Evolutionary conservation across 2,329 filamentous ascomycete genomes (phyloP), one percentile per base, ranked within the genome.

Genomic region (Drechslerella coelobrocha): DNA sequence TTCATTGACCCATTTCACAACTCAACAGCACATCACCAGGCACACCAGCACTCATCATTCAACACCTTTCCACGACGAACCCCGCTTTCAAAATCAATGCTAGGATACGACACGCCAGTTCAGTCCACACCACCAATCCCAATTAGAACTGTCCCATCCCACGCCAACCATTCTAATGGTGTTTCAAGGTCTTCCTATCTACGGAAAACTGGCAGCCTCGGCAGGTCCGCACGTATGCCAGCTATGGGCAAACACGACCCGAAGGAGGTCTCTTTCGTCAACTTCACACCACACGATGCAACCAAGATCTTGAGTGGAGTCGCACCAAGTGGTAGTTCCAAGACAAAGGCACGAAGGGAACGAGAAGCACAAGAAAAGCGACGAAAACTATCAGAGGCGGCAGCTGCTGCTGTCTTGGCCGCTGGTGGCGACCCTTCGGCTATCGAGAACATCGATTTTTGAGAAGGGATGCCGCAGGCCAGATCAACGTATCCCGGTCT

Each of bases 271-370:
- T 84, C 83, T 9, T 97, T 97, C 77, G 90, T 96, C 73, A 97
- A 97, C 79, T 96, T 90, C 79, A 97, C 92, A 0, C 88, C 91
- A 0, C 82, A 84, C 53, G 92, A 99, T 78, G 88, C 87, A 75
- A 82, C 84, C 12, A 86, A 89, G 77, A 88, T 99, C 45, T 85
- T 99, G 79, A 91, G 86, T 6, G 93, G 92, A 3, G 94, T 99
- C 10, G 94, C 94, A 48, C 93, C 93, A 0, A 92, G 89, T 73
- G 94, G 94, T 8, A 92, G 88, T 75, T 90, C 86, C 74, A 97
- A 97, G 84, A 97, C 94, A 7, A 97, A 97, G 78, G 91, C 91
- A n/a, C 82, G 92, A 61, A 82, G 94, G 54, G 93, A 97, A 79
- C 89, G 91, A 78, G 93, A 97, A 81, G 91, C 91, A 1, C 83